phyloP scores from a whole-genome alignment of 176 grass and related monocot species.

The Zoysia pacifica region DNA sequence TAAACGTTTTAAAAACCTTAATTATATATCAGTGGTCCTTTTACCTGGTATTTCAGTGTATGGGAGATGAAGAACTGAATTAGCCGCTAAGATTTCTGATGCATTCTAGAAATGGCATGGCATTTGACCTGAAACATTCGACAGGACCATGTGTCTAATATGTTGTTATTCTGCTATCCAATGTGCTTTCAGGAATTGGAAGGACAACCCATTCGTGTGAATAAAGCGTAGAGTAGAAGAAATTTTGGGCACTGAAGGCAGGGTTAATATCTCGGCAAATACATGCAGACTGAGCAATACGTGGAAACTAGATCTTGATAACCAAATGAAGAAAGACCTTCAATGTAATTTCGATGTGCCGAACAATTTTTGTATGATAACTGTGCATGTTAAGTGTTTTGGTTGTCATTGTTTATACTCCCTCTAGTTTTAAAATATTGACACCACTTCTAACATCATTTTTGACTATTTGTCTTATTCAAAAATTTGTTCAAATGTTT shows the following conservation, averaged over 20 bases:
- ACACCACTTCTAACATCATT: no score
- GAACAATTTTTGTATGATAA: slow-evolving; percentile 41
- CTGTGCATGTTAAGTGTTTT: slow-evolving; percentile 36
- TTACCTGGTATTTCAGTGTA: background rate
- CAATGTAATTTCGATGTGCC: slow-evolving; percentile 8
- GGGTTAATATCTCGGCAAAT: slow-evolving; percentile 9
- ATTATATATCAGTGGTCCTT: background rate
- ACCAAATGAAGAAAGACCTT: slow-evolving; percentile 23
- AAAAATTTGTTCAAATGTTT: no score
- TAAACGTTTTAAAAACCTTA: background rate
- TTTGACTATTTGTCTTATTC: no score
- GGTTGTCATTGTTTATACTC: slow-evolving; percentile 37
- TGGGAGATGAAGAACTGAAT: background rate
- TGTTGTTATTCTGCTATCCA: slow-evolving; percentile 29
- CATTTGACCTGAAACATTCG: background rate
- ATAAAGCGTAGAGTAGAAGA: slow-evolving; percentile 64
- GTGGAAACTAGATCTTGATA: slow-evolving; percentile 31
- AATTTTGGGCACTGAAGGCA: slow-evolving; percentile 11
- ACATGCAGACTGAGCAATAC: slow-evolving; percentile 31
- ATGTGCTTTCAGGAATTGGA: slow-evolving; percentile 80
- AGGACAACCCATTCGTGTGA: slow-evolving; percentile 95
- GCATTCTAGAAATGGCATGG: background rate
- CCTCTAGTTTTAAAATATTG: no score
- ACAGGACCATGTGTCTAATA: background rate
- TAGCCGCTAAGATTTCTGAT: background rate